Percentiles rank a stretch among this genome's conserved stretches.
Evolutionary conservation across 2,329 filamentous ascomycete genomes (phyloP).

Genomic region (Dothideomycetes sp.): DNA sequence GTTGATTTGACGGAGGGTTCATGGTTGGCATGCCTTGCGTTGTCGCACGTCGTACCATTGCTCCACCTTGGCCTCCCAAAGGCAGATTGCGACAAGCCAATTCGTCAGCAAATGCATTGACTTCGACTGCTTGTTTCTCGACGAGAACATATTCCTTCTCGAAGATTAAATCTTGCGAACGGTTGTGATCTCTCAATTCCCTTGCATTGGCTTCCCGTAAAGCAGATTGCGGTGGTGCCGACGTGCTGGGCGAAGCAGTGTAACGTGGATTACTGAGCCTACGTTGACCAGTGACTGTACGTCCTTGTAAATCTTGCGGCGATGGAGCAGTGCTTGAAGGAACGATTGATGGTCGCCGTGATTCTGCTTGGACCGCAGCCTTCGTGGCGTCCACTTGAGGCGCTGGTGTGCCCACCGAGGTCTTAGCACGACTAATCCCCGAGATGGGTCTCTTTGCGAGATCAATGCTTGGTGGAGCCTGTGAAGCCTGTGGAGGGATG

Average conservation of each 20-base stretch:
- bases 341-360: conserved; percentile 10
- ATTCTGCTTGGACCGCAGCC: background rate
- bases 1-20: conserved; percentile 59
- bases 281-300: conserved; percentile 3
- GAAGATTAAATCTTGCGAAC: conserved; percentile 74
- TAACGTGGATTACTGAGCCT: conserved; percentile 6
- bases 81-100: conserved; percentile 51
- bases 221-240: conserved; percentile 18
- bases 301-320: conserved; percentile 7
- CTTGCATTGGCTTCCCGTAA: conserved; percentile 29
- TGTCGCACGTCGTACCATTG: conserved; percentile 66
- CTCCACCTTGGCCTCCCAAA: conserved; percentile 29
- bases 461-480: background rate
- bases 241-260: conserved; percentile 12
- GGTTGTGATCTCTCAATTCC: conserved; percentile 42
- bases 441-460: background rate
- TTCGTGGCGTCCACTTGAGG: background rate
- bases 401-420: background rate
- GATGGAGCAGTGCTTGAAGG: conserved; percentile 14
- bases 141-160: conserved; percentile 94
- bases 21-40: conserved; percentile 60
- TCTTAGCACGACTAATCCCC: conserved; percentile 1
- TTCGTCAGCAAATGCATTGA: conserved; percentile 95
- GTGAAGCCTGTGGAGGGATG: background rate
- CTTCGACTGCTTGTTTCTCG: conserved; percentile 89